phyloP scores from a whole-genome alignment of 2,329 filamentous ascomycete genomes.

The Colletotrichum agaves region DNA sequence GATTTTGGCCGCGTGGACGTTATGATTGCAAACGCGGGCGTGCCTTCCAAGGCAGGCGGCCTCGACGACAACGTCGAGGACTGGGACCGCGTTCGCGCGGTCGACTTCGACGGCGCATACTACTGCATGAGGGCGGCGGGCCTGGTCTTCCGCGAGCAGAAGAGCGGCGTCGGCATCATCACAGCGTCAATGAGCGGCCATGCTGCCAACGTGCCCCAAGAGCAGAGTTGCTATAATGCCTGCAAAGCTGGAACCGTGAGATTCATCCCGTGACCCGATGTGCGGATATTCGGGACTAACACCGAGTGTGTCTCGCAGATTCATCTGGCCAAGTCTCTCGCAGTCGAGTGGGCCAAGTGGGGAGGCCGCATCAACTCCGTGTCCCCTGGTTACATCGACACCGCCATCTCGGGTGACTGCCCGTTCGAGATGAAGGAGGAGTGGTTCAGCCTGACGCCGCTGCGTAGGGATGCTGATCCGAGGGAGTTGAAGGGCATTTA shows the following conservation, averaged over 20 bases:
- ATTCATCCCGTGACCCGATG: conserved; percentile 45
- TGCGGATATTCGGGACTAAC: background rate
- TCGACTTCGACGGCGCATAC: conserved; percentile 48
- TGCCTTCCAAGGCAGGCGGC: conserved; percentile 46
- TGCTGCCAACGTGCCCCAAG: conserved; percentile 63
- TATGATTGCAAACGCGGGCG: conserved; percentile 49
- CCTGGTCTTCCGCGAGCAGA: conserved; percentile 47
- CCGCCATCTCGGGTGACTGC: conserved; percentile 47
- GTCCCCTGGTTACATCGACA: conserved; percentile 52
- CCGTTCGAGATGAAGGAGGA: conserved; percentile 48
- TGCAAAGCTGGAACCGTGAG: conserved; percentile 74
- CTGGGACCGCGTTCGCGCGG: conserved; percentile 44
- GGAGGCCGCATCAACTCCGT: conserved; percentile 44
- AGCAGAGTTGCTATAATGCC: conserved; percentile 84
- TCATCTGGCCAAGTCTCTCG: conserved; percentile 46
- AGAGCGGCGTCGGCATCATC: conserved; percentile 48
- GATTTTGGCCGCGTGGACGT: conserved; percentile 51
- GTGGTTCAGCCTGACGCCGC: conserved; percentile 47
- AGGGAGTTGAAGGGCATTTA: conserved; percentile 47
- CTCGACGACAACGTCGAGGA: conserved; percentile 45
- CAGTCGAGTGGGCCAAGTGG: conserved; percentile 44
- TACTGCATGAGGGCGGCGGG: conserved; percentile 48
- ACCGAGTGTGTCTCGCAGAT: conserved; percentile 37
- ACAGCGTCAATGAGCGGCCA: conserved; percentile 50
- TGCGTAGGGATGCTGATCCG: conserved; percentile 45